Evolutionary conservation across 371 early-diverging fungal species (phyloP), one percentile per base, ranked within the genome.

Genomic region (Actinomucor elegans): DNA sequence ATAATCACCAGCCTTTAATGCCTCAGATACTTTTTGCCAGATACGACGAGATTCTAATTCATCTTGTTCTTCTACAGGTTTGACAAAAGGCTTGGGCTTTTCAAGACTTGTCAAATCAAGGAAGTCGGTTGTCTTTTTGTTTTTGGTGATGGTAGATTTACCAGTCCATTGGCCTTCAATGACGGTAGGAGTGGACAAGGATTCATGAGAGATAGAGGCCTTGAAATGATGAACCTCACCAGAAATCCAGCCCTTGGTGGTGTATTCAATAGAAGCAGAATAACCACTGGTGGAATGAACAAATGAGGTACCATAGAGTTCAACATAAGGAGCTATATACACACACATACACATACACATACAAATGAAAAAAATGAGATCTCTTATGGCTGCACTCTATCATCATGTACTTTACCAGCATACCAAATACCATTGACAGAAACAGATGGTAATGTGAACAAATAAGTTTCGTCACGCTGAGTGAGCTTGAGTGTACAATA

Each of bases 201-300:
- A 35, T 36, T 71, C 57, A 21, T 71, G 64, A 7, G 52, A 79
- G 35, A 91, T 64, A 5, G 59, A 63, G 12, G 89, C 92, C 61
- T 91, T 87, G 71, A 91, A 86, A 52, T 83, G 82, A 61, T 91
- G 87, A 42, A 88, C 81, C 55, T 89, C 91, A 49, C 92, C 92
- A 14, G 86, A 84, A 59, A 91, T 82, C 85, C 88, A 91, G 9
- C 90, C 86, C 60, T 83, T 87, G 29, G 88, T 85, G 37, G 83
- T 73, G 63, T 87, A 91, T 56, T 89, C 87, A 64, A 92, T 83
- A 45, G 79, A 71, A 29, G 90, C 79, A 50, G 73, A 67, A 40
- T 65, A 78, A 17, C 92, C 91, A 37, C 71, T 72, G 37, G 78
- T 77, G 34, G 84, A 85, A 31, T 82, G 81, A 45, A 91, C 84